Conservation (phyloP, 164 flowering plant species). For the Umbellularia californica region DNA sequence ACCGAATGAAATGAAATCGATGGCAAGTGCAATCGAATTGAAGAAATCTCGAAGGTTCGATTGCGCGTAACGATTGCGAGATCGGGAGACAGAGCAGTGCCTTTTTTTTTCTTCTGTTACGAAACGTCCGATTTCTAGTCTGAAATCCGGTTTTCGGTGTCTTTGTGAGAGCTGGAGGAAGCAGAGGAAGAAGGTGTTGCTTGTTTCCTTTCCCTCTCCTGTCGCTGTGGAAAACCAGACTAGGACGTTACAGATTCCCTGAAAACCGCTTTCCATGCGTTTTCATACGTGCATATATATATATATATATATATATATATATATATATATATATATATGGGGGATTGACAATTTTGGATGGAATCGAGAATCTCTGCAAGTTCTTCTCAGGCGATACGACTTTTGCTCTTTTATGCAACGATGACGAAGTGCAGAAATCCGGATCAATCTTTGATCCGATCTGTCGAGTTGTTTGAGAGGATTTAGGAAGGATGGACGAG, state of each 20-base stretch:
- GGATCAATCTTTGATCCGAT: too few relatives aligned
- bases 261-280: slow-evolving; percentile 4
- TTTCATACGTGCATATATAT: background rate
- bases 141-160: background rate
- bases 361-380: too few relatives aligned
- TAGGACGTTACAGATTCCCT: slow-evolving; percentile 7
- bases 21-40: background rate
- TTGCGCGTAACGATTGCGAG: background rate
- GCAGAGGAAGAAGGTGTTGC: too few relatives aligned
- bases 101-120: background rate
- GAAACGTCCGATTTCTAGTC: background rate
- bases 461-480: too few relatives aligned
- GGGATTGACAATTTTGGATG: too few relatives aligned
- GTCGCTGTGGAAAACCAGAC: slow-evolving; percentile 5
- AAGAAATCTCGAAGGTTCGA: background rate
- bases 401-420: too few relatives aligned
- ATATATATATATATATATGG: too few relatives aligned
- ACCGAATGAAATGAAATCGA: background rate
- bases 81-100: background rate
- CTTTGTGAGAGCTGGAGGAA: too few relatives aligned
- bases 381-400: too few relatives aligned
- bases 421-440: too few relatives aligned
- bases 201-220: background rate
- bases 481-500: too few relatives aligned
- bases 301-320: too few relatives aligned